Conservation (phyloP, 2,329 filamentous ascomycete genomes). For the Curvularia sp. region DNA sequence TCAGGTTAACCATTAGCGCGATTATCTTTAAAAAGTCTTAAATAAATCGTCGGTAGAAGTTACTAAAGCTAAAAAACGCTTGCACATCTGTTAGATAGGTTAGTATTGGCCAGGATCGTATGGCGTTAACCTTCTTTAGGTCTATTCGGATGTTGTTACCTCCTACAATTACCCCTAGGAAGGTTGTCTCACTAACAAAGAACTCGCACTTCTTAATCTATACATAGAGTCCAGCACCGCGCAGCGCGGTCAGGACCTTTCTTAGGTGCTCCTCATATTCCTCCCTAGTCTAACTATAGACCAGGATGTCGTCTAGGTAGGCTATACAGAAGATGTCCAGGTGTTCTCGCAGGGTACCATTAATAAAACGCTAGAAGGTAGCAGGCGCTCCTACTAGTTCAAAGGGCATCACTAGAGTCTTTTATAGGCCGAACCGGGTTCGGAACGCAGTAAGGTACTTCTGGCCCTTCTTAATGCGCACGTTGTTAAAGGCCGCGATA, state of each 20-base stretch:
- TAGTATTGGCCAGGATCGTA: not conserved
- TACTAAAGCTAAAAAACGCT: not conserved
- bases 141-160: not conserved
- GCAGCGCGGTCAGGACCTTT: not conserved
- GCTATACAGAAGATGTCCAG: not conserved
- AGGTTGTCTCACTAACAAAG: not conserved
- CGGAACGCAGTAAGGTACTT: not conserved
- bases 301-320: not conserved
- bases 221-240: not conserved
- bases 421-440: not conserved
- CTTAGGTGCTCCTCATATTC: not conserved
- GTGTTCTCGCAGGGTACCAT: not conserved
- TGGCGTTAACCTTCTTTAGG: not conserved
- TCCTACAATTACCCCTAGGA: not conserved
- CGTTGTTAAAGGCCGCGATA: not conserved
- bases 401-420: not conserved
- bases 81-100: not conserved
- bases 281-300: not conserved
- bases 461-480: not conserved
- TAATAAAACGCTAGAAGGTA: not conserved
- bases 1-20: not conserved
- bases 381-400: not conserved
- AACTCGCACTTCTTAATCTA: not conserved
- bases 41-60: not conserved
- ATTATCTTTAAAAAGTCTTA: not conserved